Conservation (phyloP, 257 asterid species). For the Petrea volubilis region DNA sequence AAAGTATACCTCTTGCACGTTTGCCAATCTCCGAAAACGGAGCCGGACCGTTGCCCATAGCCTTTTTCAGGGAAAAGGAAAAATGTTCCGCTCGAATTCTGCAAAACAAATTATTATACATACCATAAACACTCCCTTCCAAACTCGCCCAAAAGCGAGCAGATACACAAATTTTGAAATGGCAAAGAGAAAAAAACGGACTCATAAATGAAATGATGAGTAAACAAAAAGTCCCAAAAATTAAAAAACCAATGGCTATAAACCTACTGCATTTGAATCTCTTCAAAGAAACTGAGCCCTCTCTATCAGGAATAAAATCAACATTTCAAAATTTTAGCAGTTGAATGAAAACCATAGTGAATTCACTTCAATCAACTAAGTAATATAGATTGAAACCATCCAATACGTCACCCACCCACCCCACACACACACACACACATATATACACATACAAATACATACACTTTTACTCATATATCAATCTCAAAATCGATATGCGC, state of each 20-base stretch:
- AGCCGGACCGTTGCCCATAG: constrained; percentile 68
- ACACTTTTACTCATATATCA: not conserved
- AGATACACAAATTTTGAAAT: not conserved
- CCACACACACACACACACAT: not conserved
- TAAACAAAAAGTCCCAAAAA: not conserved
- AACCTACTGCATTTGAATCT: not conserved
- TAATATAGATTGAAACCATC: not conserved
- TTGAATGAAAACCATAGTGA: not conserved
- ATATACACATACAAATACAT: not conserved
- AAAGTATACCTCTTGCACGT: constrained; percentile 69
- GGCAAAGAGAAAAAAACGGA: not conserved
- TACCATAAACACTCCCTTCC: not conserved
- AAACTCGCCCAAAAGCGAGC: not conserved
- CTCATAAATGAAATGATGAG: not conserved
- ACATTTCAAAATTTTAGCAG: not conserved
- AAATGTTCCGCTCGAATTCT: constrained; percentile 20
- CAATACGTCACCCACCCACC: not conserved
- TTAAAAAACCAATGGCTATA: not conserved
- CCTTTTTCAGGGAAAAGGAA: not conserved
- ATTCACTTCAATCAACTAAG: constrained; percentile 6
- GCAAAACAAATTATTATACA: not conserved
- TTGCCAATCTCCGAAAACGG: constrained; percentile 79
- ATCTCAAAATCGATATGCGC: not conserved
- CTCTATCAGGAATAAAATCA: not conserved
- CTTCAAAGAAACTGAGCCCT: not conserved